Evolutionary conservation across 1,139 yeast species (phyloP).

Genomic region (Wickerhamomyces sp.): DNA sequence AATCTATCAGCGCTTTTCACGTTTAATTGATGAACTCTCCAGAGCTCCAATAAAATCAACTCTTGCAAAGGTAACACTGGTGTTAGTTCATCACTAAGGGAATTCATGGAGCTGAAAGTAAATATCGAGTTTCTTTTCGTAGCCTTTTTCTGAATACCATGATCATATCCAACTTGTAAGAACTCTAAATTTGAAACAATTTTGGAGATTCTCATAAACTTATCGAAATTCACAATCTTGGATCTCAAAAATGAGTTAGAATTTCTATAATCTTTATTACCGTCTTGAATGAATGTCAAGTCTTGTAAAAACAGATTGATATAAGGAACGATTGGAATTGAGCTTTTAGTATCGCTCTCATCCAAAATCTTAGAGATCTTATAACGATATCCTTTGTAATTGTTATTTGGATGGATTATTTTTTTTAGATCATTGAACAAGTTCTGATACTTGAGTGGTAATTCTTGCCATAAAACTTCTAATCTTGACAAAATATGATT

Average conservation of each 20-base stretch:
- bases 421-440: constrained; percentile 64
- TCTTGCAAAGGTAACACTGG: constrained; percentile 42
- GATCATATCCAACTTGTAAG: constrained; percentile 61
- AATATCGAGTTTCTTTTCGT: constrained; percentile 29
- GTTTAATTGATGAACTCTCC: constrained; percentile 64
- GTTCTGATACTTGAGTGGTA: constrained; percentile 62
- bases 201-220: constrained; percentile 69
- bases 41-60: constrained; percentile 58
- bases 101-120: constrained; percentile 22
- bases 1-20: constrained; percentile 61
- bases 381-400: constrained; percentile 69
- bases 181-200: constrained; percentile 76
- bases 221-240: constrained; percentile 66
- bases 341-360: constrained; percentile 44
- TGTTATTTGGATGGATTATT: constrained; percentile 79
- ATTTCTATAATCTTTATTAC: constrained; percentile 67
- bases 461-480: constrained; percentile 56
- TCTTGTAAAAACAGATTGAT: constrained; percentile 82
- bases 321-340: constrained; percentile 79
- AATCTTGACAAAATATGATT: constrained; percentile 75
- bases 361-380: constrained; percentile 55
- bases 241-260: constrained; percentile 44
- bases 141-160: constrained; percentile 10
- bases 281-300: constrained; percentile 82
- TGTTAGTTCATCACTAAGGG: constrained; percentile 17